Base-by-base conservation (phyloP, 352 stramenopile genomes). In the Pythium plurisporium region DNA sequence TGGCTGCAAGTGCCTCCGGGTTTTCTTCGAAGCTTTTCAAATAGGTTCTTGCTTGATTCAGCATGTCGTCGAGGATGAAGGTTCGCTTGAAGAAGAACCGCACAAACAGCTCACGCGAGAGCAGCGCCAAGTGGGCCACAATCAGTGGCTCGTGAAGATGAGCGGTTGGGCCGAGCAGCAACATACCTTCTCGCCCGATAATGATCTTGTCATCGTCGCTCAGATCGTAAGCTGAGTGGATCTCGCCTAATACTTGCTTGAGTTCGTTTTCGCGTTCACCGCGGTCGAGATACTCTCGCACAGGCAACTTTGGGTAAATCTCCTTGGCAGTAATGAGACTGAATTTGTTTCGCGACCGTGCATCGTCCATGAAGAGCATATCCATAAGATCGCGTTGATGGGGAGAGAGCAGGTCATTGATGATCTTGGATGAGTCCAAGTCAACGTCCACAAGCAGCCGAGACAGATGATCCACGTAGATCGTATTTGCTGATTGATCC, bases 311-410 rank as follows among this genome's bases (percentile, higher is more conserved):
- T 19, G 95, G 95, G 8, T 95, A 96, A 55, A 98, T 98, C 64
- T 98, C 91, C 64, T 98, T 96, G 36, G 95, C 95, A 67, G 98
- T 96, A 55, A 98, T 98, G 47, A 98, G 79, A 67, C 98, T 98
- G 62, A 98, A 94, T 56, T 98, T 98, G 72, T 96, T 96, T 19
- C 94, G 73, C 51, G 97, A 96, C 0, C 72, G 68, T 25, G 91
- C 85, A 59, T 98, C 92, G 23, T 90, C 93, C 9, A 97, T 75
- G 58, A 98, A 98, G 6, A 98, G 81, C 51, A 98, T 81, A 54
- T 98, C 81, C 19, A 98, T 64, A n/a, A 98, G 75, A 34, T 91
- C 87, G 33, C 82, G 76, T 70, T 98, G 95, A 72, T 98, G 96
- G 45, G 92, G 79, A 9, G 85, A 97, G n/a, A 98, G 82, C 12